Conservation (phyloP, 768 basidiomycete species). For the Naganishia vaughanmartiniae region DNA sequence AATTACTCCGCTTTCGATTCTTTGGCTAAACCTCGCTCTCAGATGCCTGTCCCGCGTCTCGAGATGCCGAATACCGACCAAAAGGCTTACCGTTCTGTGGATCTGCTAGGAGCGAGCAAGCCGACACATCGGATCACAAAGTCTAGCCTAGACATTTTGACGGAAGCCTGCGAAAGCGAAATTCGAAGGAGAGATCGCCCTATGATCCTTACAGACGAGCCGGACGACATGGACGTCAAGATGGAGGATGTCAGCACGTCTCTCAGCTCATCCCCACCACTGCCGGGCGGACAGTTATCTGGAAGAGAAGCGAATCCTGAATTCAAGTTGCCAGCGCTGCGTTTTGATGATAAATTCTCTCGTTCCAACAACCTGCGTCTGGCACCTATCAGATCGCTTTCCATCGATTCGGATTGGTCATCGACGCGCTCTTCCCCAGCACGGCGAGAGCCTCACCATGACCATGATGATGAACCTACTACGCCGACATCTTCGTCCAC, state of each 20-base stretch:
- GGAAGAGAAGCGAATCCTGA: conserved; percentile 37
- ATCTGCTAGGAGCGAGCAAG: conserved; percentile 34
- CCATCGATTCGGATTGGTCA: conserved; percentile 21
- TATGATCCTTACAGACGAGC: conserved; percentile 29
- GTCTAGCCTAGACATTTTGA: conserved; percentile 33
- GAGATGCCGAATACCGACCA: conserved; percentile 22
- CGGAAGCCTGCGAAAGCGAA: conserved; percentile 31
- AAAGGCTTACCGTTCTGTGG: conserved; percentile 26
- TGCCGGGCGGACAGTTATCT: conserved; percentile 37
- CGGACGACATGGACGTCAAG: conserved; percentile 31
- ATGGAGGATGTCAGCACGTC: conserved; percentile 29
- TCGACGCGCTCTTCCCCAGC: conserved; percentile 10
- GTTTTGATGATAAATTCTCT: not conserved
- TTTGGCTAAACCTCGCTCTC: conserved; percentile 14
- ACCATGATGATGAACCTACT: conserved; percentile 8
- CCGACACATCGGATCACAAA: conserved; percentile 33
- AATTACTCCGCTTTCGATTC: conserved; percentile 24
- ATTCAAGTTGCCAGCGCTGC: conserved; percentile 46
- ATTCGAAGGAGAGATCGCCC: conserved; percentile 24
- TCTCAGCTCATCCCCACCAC: conserved; percentile 38
- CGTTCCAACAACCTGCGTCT: not conserved
- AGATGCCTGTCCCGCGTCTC: conserved; percentile 1
- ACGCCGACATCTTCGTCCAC: conserved; percentile 17
- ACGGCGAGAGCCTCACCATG: not conserved
- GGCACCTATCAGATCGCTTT: conserved; percentile 3